Conservation (phyloP, 78 protist genomes). For the Guillardia theta region DNA sequence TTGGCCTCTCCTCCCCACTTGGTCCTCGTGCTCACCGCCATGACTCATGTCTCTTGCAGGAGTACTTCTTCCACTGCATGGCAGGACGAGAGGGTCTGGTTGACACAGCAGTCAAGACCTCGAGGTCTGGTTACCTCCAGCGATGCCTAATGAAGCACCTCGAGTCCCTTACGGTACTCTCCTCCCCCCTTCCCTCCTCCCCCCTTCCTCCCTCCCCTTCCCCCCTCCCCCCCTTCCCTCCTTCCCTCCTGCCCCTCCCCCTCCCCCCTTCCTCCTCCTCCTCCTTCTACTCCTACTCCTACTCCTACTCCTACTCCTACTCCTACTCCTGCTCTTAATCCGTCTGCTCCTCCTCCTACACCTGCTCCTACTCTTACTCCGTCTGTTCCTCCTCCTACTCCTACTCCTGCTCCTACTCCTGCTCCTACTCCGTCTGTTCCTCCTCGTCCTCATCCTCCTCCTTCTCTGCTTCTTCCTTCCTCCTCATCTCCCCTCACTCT, state of each 20-base stretch:
- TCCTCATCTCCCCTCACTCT: not conserved
- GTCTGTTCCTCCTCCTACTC: not conserved
- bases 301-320: not conserved
- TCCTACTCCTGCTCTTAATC: not conserved
- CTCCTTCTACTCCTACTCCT: not conserved
- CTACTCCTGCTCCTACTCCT: not conserved
- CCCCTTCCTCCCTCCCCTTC: not conserved
- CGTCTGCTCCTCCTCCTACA: not conserved
- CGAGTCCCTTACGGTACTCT: conserved; percentile 76
- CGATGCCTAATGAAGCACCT: conserved; percentile 96
- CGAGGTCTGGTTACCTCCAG: conserved; percentile 62
- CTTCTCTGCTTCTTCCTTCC: not conserved
- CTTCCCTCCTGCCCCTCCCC: not conserved
- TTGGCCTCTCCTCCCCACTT: too few relatives aligned
- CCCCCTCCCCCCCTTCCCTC: not conserved
- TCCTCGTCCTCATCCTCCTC: not conserved
- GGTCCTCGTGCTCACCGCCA: not conserved
- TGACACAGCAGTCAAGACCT: conserved; percentile 99
- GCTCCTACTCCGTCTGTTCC: not conserved
- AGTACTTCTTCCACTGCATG: conserved; percentile 99
- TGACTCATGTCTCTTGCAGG: too few relatives aligned
- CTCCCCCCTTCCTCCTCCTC: not conserved
- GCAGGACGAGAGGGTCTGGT: conserved; percentile 99
- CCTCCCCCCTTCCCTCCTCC: conserved; percentile 91
- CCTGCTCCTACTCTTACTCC: not conserved